These are phyloP conservation scores for Acacia crassicarpa DNA, from an alignment of 306 rosid genomes.

Conservation along the genomic window DNA sequence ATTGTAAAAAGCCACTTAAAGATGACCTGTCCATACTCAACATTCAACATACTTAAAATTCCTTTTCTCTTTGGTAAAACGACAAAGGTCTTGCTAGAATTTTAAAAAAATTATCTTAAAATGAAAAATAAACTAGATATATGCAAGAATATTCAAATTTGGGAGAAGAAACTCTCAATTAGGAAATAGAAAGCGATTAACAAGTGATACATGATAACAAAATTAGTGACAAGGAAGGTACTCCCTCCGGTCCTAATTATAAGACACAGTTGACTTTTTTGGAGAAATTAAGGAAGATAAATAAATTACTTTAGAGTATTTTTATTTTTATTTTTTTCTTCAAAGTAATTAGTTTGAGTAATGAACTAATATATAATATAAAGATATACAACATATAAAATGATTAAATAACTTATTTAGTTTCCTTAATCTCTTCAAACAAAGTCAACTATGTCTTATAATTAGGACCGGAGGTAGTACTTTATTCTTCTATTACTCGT, in stretches of 20 bases:
- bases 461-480: background rate
- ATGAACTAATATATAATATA: no score
- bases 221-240: no score
- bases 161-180: background rate
- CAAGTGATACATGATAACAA: background rate
- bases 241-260: background rate
- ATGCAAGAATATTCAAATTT: background rate
- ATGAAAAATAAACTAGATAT: background rate
- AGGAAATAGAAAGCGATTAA: background rate
- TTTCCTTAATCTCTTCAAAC: no score
- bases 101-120: background rate
- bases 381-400: no score
- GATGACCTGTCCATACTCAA: slow-evolving; percentile 2
- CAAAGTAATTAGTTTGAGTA: no score
- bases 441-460: no score
- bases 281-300: no score
- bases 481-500: background rate
- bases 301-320: no score
- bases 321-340: no score
- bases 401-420: no score
- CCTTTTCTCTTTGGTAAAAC: background rate
- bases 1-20: background rate
- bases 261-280: no score
- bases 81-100: background rate
- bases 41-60: background rate